Percentiles rank a stretch among this genome's conserved stretches.
Conservation (phyloP, 148 eudicot species). For the Arctostaphylos glauca region DNA sequence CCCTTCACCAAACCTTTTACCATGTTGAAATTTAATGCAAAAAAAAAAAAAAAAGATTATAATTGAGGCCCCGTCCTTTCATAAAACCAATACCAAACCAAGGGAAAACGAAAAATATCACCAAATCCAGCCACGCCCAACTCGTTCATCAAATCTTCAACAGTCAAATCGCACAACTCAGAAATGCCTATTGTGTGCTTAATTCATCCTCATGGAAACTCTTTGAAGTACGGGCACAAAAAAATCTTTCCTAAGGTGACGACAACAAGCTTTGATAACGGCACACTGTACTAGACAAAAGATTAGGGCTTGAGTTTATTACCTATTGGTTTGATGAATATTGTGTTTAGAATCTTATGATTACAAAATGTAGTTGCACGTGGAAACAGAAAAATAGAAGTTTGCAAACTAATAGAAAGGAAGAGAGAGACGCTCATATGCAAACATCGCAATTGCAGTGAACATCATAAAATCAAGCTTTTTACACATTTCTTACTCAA, state of each 20-base stretch:
- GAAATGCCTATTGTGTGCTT: background rate
- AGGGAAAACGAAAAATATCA: background rate
- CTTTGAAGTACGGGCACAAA: background rate
- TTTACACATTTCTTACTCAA: too few species aligned
- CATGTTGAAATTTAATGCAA: background rate
- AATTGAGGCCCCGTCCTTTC: background rate
- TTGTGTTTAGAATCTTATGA: too few species aligned
- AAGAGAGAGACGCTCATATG: too few species aligned
- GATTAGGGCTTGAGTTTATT: too few species aligned
- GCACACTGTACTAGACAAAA: background rate
- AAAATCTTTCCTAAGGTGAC: background rate
- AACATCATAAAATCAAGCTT: too few species aligned
- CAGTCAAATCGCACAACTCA: background rate
- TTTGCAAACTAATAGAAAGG: too few species aligned
- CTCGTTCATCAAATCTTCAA: background rate
- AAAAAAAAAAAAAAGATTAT: background rate
- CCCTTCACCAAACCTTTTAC: background rate
- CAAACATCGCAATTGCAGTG: too few species aligned
- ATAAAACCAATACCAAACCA: background rate
- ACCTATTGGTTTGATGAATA: too few species aligned
- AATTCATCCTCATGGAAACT: background rate
- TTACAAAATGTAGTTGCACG: too few species aligned
- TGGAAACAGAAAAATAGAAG: too few species aligned
- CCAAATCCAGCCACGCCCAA: background rate
- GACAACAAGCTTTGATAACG: background rate